Conservation (phyloP, 768 basidiomycete species). For the Mycena vulgaris region DNA sequence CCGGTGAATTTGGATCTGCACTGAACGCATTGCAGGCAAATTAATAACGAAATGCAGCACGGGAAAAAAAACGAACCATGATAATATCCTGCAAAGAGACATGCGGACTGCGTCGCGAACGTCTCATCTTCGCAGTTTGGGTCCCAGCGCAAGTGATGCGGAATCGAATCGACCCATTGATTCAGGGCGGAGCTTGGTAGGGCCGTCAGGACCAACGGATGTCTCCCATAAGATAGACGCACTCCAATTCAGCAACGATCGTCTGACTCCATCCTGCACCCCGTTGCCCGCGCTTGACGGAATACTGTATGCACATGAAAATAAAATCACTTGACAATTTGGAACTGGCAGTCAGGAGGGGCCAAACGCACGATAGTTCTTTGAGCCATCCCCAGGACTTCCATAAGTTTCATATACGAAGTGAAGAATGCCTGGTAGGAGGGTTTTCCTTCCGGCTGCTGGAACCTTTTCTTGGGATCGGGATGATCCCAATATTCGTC, state of each 20-base stretch:
- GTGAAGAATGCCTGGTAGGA: slow-evolving; percentile 59
- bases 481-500: slow-evolving; percentile 72
- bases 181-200: slow-evolving; percentile 62
- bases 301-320: slow-evolving; percentile 15
- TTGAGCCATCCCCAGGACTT: slow-evolving; percentile 65
- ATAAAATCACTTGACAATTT: not conserved
- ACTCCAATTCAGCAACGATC: slow-evolving; percentile 65
- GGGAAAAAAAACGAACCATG: slow-evolving; percentile 37
- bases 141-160: slow-evolving; percentile 65
- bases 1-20: slow-evolving; percentile 72
- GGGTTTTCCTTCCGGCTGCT: slow-evolving; percentile 65
- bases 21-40: not conserved
- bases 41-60: not conserved
- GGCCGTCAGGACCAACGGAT: not conserved
- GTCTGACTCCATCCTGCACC: slow-evolving; percentile 53
- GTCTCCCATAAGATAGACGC: not conserved
- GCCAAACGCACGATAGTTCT: slow-evolving; percentile 63
- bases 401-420: slow-evolving; percentile 58
- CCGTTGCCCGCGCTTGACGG: slow-evolving; percentile 23
- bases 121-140: slow-evolving; percentile 54
- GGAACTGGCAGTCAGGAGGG: not conserved
- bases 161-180: slow-evolving; percentile 65
- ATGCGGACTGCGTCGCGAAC: slow-evolving; percentile 66
- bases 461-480: slow-evolving; percentile 58
- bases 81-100: slow-evolving; percentile 65